Evolutionary conservation across 441 rosid genomes (phyloP), one percentile per base, ranked within the genome.

Genomic region (Croton setiger): DNA sequence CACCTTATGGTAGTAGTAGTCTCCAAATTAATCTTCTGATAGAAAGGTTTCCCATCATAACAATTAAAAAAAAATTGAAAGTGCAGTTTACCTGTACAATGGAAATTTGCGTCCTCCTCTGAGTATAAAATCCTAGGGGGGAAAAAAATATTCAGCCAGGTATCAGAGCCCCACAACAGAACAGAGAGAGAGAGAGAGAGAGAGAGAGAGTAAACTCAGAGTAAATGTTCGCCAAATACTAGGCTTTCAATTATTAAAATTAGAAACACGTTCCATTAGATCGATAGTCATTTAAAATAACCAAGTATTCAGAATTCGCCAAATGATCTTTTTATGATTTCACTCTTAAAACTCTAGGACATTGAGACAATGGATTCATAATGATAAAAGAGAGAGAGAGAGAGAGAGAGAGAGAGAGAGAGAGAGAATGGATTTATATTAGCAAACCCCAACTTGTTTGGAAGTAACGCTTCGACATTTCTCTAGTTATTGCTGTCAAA

Each of bases 101-200:
- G 94, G 90, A 79, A 83, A 77, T 72, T 87, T 84, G 45, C 86
- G 86, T 72, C 90, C 96, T 57, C 97, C 97, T 82, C 96, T 80
- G 48, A 75, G 77, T 70, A 93, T 84, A 80, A 80, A 88, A 80
- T 93, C 94, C 97, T 88, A n/a, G n/a, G n/a, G n/a, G n/a, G n/a
- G 91, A 64, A 71, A 47, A 74, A 20, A 71, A 23, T 53, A 18
- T n/a, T n/a, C 33, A 64, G 18, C 12, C n/a, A 48, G 63, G 60
- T 21, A 41, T 77, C 56, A 76, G 13, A 58, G 33, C 64, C 52
- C 5, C 12, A 17, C 69, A 55, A 13, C 0, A n/a, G 20, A 21
- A 17, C 9, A 36, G 13, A 5, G 14, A 35, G 11, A 14, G 12
- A 58, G 43, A 35, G 44, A 23, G 37, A 23, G 1, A 58, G 5